Base-by-base conservation (phyloP, 2,329 filamentous ascomycete species). In the Achaetomium macrosporum region DNA sequence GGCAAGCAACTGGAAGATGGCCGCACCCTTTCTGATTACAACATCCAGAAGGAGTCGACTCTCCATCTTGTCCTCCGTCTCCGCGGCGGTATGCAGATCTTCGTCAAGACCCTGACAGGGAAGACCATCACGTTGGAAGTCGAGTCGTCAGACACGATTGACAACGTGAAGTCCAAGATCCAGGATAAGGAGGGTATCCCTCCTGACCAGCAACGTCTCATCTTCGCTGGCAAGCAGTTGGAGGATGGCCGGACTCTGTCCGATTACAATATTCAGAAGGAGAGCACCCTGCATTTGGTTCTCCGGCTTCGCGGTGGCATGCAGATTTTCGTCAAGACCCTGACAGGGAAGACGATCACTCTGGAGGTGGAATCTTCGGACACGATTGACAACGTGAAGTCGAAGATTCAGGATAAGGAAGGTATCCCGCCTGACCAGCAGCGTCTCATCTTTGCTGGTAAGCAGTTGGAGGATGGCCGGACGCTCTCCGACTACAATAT, bases 241-340 rank as follows among this genome's bases (percentile, higher is more conserved):
- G 90, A 96, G 69, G 90, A 96, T 63, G 91, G 91, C 45, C 88
- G 91, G 19, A 96, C 91, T 0, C 77, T 96, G 0, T 87, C 83
- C 47, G 92, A 96, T 69, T 96, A 96, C 83, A 96, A 96, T 76
- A 96, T 96, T 43, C 92, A 97, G 71, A 92, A 92, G 75, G 88
- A 92, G 67, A 88, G 84, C 1, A 92, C 88, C 0, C 78, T 92
- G 1, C 88, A 92, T 69, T 69, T 92, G 51, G 88, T 92, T 43
- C 83, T 92, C 20, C 85, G 88, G 67, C 82, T 92, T 7, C 88
- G 88, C 73, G 88, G 89, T 77, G 89, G 89, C 71, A 91, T 90
- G 87, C 87, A 90, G 65, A 90, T 90, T 61, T 91, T 91, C 62
- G 87, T 91, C 66, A 91, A 91, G 80, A 91, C 88, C 0, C 73